Evolutionary conservation across 306 rosid genomes (phyloP).

Genomic region (Prosopis cineraria): DNA sequence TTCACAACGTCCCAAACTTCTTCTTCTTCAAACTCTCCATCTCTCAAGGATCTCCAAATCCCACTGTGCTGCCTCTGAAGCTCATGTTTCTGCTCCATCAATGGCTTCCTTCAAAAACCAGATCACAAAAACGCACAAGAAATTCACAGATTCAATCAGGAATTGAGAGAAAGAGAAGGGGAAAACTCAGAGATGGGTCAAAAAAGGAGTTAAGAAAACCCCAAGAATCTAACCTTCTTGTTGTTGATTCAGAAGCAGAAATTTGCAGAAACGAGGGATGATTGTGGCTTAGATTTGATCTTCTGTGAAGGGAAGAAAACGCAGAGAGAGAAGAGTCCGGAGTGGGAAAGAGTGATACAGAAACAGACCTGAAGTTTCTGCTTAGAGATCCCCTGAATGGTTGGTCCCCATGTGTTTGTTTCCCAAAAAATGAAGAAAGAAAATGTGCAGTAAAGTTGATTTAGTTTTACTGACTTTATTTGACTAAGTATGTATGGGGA

Average conservation of each 20-base stretch:
- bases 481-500: slow-evolving; percentile 2
- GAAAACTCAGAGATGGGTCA: background rate
- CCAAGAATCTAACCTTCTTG: slow-evolving; percentile 40
- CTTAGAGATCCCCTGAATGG: slow-evolving; percentile 38
- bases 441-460: slow-evolving; percentile 21
- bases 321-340: slow-evolving; percentile 31
- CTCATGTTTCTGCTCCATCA: slow-evolving; percentile 61
- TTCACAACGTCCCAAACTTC: slow-evolving; percentile 74
- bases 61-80: slow-evolving; percentile 59
- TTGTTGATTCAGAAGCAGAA: slow-evolving; percentile 45
- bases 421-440: background rate
- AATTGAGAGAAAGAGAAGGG: background rate
- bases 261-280: slow-evolving; percentile 22
- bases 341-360: slow-evolving; percentile 44
- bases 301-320: slow-evolving; percentile 34
- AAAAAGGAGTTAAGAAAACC: background rate
- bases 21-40: slow-evolving; percentile 86
- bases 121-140: slow-evolving; percentile 14
- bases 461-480: slow-evolving; percentile 17
- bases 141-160: slow-evolving; percentile 3
- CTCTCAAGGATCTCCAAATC: slow-evolving; percentile 79
- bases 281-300: slow-evolving; percentile 17
- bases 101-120: slow-evolving; percentile 44
- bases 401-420: slow-evolving; percentile 39
- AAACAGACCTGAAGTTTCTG: slow-evolving; percentile 42